Base-by-base conservation (phyloP, 169 alveolate genomes). In the Cryptosporidium xiaoi region DNA sequence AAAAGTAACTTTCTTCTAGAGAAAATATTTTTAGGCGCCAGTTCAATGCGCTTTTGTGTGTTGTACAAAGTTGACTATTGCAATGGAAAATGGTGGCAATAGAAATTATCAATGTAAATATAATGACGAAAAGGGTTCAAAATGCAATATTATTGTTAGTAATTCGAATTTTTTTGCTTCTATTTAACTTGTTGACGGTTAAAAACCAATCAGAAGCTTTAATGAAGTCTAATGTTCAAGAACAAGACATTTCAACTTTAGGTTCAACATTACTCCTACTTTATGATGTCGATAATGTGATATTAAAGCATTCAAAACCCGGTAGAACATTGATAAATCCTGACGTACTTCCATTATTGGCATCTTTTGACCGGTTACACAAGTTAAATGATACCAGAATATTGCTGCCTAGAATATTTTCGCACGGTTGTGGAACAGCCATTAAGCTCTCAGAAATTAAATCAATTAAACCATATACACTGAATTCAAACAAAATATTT, bases 351-450 rank as follows among this genome's bases (percentile, higher is more conserved):
- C 87, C 87, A n/a, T 46, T 77, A 18, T 40, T 77, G 29, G 87
- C 71, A 60, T 34, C 64, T 3, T 44, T 77, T 56, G 44, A 58
- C 24, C n/a, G n/a, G 50, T 46, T 56, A 24, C 60, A 50, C 24
- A 77, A 77, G 6, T 62, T 62, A 0, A 60, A 60, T 6, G 87
- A 77, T 20, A 24, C 69, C 24, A 55, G 87, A 62, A 77, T 77
- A 20, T 62, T 60, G 15, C 34, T 46, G 48, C 87, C 87, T 24
- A 77, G 77, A 44, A 77, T 77, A 6, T 77, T 77, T 60, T 77
- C 87, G 2, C 87, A 77, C 40, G 87, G 87, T 16, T 77, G 87
- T 29, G 87, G 71, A 20, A 77, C 87, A 18, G 87, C 33, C 16
- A 46, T 55, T 40, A 77, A 77, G 31, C 46, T 77, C 12, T 60